Evolutionary conservation across 306 rosid species (phyloP).

Genomic region (Dryas drummondii): DNA sequence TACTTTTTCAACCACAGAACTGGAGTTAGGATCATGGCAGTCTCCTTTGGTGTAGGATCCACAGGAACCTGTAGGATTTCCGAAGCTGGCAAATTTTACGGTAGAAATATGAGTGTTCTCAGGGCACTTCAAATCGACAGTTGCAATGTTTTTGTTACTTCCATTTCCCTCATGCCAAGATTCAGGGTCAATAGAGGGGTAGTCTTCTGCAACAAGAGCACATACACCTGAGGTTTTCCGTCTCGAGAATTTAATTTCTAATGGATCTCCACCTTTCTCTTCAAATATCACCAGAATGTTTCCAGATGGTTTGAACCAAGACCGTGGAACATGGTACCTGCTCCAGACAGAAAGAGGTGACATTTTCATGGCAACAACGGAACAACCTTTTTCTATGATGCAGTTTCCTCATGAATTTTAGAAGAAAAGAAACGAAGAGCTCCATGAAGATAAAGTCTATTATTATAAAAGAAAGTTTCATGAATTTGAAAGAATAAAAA

Average conservation of each 20-base stretch:
- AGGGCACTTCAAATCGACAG: conserved; percentile 61
- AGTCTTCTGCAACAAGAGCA: conserved; percentile 60
- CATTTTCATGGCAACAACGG: not conserved
- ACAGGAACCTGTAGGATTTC: conserved; percentile 76
- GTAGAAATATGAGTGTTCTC: conserved; percentile 38
- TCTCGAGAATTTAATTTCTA: conserved; percentile 48
- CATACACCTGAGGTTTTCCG: conserved; percentile 56
- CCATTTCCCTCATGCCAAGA: conserved; percentile 36
- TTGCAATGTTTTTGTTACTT: conserved; percentile 28
- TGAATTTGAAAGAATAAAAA: not conserved
- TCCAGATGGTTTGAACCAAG: conserved; percentile 95
- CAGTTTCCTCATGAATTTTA: not conserved
- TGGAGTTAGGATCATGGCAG: conserved; percentile 76
- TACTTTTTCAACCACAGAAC: conserved; percentile 66
- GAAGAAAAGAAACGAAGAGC: not conserved
- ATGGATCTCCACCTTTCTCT: conserved; percentile 91
- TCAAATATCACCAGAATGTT: conserved; percentile 79
- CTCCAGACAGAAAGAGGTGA: conserved; percentile 13
- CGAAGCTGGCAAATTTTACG: conserved; percentile 79
- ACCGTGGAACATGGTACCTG: conserved; percentile 96
- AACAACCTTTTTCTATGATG: not conserved
- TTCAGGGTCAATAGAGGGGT: conserved; percentile 51
- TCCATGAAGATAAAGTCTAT: not conserved
- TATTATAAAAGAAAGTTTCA: not conserved
- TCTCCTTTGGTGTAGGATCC: conserved; percentile 64